Evolutionary conservation across 2,329 filamentous ascomycete species (phyloP).

Genomic region (Sphaerulina vaccinii): DNA sequence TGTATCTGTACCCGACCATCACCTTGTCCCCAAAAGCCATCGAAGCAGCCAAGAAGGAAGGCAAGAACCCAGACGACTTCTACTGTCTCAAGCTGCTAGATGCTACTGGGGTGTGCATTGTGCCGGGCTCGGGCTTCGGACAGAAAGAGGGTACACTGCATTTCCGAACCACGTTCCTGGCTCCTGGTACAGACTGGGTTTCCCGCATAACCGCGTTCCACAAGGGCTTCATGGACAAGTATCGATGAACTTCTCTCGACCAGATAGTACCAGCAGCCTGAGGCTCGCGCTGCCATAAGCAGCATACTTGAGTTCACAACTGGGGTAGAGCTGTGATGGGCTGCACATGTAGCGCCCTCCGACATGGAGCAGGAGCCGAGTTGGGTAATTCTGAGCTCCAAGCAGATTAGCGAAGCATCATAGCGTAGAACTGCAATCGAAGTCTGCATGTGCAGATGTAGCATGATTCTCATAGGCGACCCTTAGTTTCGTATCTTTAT

Average conservation of each 20-base stretch:
- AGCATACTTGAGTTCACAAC: background rate
- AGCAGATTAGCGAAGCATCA: too few relatives aligned
- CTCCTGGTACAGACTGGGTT: slow-evolving; percentile 94
- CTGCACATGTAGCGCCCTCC: too few relatives aligned
- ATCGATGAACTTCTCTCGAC: slow-evolving; percentile 39
- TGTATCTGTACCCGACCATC: slow-evolving; percentile 99
- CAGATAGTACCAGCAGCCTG: background rate
- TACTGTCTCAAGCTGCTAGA: slow-evolving; percentile 91
- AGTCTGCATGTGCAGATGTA: too few relatives aligned
- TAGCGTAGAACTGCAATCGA: too few relatives aligned
- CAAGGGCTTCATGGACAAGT: slow-evolving; percentile 85
- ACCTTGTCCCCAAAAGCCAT: slow-evolving; percentile 72
- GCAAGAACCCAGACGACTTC: slow-evolving; percentile 81
- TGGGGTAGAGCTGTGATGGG: too few relatives aligned
- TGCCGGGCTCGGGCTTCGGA: slow-evolving; percentile 89
- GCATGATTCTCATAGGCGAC: too few relatives aligned
- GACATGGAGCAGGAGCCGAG: too few relatives aligned
- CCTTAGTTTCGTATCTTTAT: too few relatives aligned
- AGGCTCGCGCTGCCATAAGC: background rate
- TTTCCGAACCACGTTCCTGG: slow-evolving; percentile 95
- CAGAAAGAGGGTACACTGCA: slow-evolving; percentile 89
- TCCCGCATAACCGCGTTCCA: slow-evolving; percentile 86
- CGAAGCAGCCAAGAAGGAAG: slow-evolving; percentile 70
- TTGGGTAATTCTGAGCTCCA: too few relatives aligned
- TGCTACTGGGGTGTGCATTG: slow-evolving; percentile 89